These are phyloP conservation scores for Excoecaria cochinchinensis DNA, from an alignment of 345 rosid genomes.

Conservation along the genomic window DNA sequence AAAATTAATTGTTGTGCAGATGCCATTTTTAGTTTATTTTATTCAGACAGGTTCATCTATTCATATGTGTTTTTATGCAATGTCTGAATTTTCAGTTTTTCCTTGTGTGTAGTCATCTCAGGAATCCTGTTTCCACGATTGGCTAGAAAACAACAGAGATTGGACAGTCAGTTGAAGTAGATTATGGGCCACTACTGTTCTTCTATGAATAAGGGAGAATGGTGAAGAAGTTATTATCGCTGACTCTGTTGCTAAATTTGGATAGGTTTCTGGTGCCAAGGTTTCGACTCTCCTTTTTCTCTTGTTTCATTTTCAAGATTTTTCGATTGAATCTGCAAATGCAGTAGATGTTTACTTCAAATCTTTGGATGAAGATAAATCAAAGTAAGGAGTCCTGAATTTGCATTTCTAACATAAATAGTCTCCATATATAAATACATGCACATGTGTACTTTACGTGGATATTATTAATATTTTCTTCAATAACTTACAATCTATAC, in stretches of 20 bases:
- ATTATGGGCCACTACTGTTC: constrained; percentile 99
- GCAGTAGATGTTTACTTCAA: no score
- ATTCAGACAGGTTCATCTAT: neutral
- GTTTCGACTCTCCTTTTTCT: constrained; percentile 36
- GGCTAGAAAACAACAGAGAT: constrained; percentile 98
- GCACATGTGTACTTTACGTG: no score
- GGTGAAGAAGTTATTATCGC: constrained; percentile 70
- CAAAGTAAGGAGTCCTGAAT: no score
- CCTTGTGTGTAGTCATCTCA: constrained; percentile 22
- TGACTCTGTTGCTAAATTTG: constrained; percentile 82
- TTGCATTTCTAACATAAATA: no score
- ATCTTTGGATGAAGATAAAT: no score
- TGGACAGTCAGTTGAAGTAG: constrained; percentile 98
- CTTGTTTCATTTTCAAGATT: neutral
- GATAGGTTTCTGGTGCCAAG: constrained; percentile 88
- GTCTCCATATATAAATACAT: no score
- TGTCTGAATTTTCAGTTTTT: neutral
- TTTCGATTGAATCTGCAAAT: no score
- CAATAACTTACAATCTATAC: no score
- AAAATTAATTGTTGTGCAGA: neutral
- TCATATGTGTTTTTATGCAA: neutral
- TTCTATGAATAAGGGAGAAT: constrained; percentile 88
- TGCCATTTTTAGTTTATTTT: neutral
- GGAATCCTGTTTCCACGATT: constrained; percentile 97
- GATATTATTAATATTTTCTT: no score